phyloP scores from a whole-genome alignment of 148 eudicot genomes.

The Agrostemma githago region DNA sequence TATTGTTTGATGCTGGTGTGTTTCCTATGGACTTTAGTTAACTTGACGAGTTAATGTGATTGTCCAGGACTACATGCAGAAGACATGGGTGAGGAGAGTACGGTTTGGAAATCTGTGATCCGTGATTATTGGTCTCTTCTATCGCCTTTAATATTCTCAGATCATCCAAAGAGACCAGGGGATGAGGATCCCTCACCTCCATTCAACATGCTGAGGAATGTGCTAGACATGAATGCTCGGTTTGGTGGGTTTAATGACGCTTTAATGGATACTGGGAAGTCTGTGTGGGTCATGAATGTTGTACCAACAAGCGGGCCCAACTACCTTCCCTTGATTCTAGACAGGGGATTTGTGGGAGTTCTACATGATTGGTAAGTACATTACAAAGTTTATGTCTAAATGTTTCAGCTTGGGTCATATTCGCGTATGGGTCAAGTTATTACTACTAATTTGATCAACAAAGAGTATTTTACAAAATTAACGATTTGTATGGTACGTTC shows the following conservation, averaged over 20 bases:
- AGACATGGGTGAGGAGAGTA: slow-evolving; percentile 61
- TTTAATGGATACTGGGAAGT: slow-evolving; percentile 62
- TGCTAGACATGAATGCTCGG: slow-evolving; percentile 87
- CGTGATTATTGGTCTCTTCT: slow-evolving; percentile 87
- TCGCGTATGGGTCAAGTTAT: too few species aligned
- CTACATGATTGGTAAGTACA: slow-evolving; percentile 77
- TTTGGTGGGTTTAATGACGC: slow-evolving; percentile 86
- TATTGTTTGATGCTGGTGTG: neutral
- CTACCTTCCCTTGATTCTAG: slow-evolving; percentile 67
- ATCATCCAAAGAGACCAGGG: slow-evolving; percentile 96
- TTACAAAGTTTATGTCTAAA: neutral
- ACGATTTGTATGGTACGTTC: too few species aligned
- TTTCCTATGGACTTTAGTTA: neutral
- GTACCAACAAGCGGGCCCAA: slow-evolving; percentile 70
- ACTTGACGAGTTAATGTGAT: slow-evolving; percentile 4
- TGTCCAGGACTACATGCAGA: slow-evolving; percentile 51
- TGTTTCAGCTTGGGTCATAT: neutral
- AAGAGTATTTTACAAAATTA: too few species aligned
- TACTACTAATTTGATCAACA: too few species aligned
- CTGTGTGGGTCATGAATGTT: slow-evolving; percentile 97
- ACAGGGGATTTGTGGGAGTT: slow-evolving; percentile 79
- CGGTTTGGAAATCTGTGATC: slow-evolving; percentile 59
- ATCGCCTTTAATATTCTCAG: slow-evolving; percentile 84
- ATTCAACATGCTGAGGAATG: slow-evolving; percentile 88
- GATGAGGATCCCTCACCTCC: slow-evolving; percentile 98